Conservation (phyloP, 2,329 filamentous ascomycete species). For the Neobulgaria alba region DNA sequence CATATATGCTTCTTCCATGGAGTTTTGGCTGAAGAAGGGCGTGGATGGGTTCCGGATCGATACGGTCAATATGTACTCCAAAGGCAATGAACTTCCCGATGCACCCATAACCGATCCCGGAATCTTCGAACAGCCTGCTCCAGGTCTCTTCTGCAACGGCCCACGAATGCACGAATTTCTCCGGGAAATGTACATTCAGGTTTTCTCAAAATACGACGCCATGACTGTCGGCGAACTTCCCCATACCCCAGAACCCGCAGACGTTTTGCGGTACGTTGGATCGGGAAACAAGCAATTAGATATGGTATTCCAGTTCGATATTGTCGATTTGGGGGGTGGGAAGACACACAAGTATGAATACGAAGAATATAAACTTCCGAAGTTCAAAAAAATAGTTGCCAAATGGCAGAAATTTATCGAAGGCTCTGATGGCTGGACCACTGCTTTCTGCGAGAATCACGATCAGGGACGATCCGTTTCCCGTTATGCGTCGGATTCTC, state of each 20-base stretch:
- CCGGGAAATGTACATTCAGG: conserved; percentile 48
- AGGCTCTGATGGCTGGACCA: conserved; percentile 48
- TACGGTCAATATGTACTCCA: conserved; percentile 64
- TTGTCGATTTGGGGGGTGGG: conserved; percentile 48
- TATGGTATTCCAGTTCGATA: conserved; percentile 61
- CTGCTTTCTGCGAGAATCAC: conserved; percentile 56
- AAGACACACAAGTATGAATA: conserved; percentile 44
- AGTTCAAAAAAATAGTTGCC: conserved; percentile 39
- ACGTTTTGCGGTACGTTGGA: conserved; percentile 44
- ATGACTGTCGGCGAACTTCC: conserved; percentile 64
- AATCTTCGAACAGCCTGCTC: conserved; percentile 37
- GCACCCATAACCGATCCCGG: conserved; percentile 42
- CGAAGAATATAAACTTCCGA: conserved; percentile 37
- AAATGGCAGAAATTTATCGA: conserved; percentile 44
- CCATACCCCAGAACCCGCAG: conserved; percentile 45
- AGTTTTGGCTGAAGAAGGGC: conserved; percentile 69
- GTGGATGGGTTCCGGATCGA: conserved; percentile 67
- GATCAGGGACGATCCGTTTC: conserved; percentile 50
- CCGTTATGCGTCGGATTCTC: conserved; percentile 33
- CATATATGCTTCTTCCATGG: conserved; percentile 61
- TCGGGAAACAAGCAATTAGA: conserved; percentile 44
- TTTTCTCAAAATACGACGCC: conserved; percentile 50
- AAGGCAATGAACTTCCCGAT: conserved; percentile 48
- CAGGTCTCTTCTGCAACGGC: conserved; percentile 40
- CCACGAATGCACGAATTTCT: conserved; percentile 60